Conservation (phyloP, 768 basidiomycete species). For the Trametes meyenii region DNA sequence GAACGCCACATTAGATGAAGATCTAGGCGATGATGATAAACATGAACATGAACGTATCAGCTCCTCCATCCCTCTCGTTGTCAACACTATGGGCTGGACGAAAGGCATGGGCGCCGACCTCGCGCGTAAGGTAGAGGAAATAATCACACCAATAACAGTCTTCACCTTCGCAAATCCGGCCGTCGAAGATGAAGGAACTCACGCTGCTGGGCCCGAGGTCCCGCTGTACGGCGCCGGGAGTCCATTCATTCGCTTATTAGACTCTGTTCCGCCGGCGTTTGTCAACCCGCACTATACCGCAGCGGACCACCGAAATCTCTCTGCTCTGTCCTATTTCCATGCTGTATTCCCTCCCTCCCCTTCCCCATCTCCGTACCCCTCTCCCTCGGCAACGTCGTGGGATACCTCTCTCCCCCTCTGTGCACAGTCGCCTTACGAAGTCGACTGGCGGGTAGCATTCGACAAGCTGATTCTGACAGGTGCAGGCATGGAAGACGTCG, state of each 20-base stretch:
- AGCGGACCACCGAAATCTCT: constrained; percentile 71
- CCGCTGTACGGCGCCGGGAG: background rate
- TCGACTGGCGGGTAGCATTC: constrained; percentile 58
- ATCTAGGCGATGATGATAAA: constrained; percentile 21
- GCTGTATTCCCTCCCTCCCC: constrained; percentile 37
- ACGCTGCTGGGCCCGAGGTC: background rate
- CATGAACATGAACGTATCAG: constrained; percentile 42
- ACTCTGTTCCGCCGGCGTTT: constrained; percentile 50
- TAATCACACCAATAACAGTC: constrained; percentile 60
- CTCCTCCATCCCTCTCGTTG: constrained; percentile 76
- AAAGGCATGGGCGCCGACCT: constrained; percentile 92
- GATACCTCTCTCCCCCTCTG: constrained; percentile 68
- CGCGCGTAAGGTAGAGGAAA: constrained; percentile 65
- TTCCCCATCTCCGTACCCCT: constrained; percentile 23
- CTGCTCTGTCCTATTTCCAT: constrained; percentile 81
- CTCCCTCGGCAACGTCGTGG: constrained; percentile 55
- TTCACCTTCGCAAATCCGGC: constrained; percentile 46
- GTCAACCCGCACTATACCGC: constrained; percentile 53
- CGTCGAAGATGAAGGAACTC: constrained; percentile 12
- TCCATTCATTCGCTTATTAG: constrained; percentile 31
- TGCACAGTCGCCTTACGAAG: constrained; percentile 70
- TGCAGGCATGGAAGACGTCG: constrained; percentile 78
- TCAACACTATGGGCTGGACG: constrained; percentile 97
- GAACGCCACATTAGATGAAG: constrained; percentile 39
- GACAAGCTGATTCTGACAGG: constrained; percentile 71